These are phyloP conservation scores for Hypoxylon sp. DNA, from an alignment of 2,329 filamentous ascomycete genomes.

Conservation along the genomic window DNA sequence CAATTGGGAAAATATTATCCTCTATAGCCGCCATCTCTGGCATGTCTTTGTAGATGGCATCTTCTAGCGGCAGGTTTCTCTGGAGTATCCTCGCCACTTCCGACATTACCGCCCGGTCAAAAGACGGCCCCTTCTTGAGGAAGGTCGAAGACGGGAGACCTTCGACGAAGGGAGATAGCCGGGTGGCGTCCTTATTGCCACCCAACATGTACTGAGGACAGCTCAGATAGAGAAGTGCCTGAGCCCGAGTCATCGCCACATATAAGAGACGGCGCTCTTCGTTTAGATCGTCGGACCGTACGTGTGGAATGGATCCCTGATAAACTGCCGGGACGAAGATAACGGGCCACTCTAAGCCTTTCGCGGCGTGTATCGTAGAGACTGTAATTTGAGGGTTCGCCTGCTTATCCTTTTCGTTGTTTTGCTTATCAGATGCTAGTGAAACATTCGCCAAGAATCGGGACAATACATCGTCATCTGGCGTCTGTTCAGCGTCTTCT, in stretches of 20 bases:
- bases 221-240: conserved; percentile 86
- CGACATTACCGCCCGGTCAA: conserved; percentile 68
- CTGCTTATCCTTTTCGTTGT: conserved; percentile 65
- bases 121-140: conserved; percentile 70
- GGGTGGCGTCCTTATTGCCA: conserved; percentile 58
- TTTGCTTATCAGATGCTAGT: conserved; percentile 80
- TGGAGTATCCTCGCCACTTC: conserved; percentile 76
- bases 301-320: conserved; percentile 89
- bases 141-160: conserved; percentile 47
- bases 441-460: conserved; percentile 90
- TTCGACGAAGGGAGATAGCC: conserved; percentile 77
- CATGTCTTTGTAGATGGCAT: conserved; percentile 62
- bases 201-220: conserved; percentile 75
- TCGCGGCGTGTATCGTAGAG: conserved; percentile 95
- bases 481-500: conserved; percentile 73
- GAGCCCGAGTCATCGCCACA: conserved; percentile 94
- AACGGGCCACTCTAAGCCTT: conserved; percentile 95
- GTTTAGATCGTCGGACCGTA: conserved; percentile 81
- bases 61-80: conserved; percentile 65
- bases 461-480: conserved; percentile 71
- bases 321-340: conserved; percentile 93
- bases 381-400: conserved; percentile 78
- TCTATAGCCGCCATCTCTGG: conserved; percentile 65
- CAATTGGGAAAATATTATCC: conserved; percentile 74
- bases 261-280: conserved; percentile 92